Evolutionary conservation across 129 eudicot genomes (phyloP).

Genomic region (Sambucus nigra): DNA sequence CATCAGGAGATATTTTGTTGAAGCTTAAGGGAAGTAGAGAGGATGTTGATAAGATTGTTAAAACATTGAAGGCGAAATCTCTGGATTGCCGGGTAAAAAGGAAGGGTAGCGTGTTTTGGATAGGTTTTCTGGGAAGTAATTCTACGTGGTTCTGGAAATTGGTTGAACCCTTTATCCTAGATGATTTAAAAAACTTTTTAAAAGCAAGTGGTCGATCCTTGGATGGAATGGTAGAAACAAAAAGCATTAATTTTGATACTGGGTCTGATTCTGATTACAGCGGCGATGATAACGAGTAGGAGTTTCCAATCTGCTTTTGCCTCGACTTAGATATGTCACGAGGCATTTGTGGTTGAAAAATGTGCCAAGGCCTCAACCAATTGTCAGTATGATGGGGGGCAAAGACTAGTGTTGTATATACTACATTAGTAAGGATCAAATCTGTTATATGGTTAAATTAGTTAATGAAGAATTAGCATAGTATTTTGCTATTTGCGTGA

Average conservation of each 20-base stretch:
- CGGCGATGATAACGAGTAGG: constrained; percentile 17
- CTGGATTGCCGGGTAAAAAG: constrained; percentile 54
- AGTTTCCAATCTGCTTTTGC: not conserved
- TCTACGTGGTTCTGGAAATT: constrained; percentile 57
- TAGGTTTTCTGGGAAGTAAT: constrained; percentile 73
- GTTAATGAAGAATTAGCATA: not conserved
- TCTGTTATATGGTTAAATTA: not conserved
- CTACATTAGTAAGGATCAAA: not conserved
- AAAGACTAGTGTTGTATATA: not conserved
- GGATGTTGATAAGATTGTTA: constrained; percentile 46
- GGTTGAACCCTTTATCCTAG: constrained; percentile 56
- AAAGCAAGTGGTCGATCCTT: constrained; percentile 26
- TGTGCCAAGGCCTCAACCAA: not conserved
- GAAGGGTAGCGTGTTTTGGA: constrained; percentile 66
- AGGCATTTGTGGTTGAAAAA: not conserved
- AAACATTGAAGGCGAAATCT: constrained; percentile 41
- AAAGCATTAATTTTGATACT: constrained; percentile 19
- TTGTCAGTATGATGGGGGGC: not conserved
- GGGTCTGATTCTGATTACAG: constrained; percentile 23
- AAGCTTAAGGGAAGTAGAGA: constrained; percentile 64
- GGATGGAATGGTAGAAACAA: constrained; percentile 15
- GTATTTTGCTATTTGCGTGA: not conserved
- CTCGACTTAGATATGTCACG: not conserved
- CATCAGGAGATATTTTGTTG: constrained; percentile 77
- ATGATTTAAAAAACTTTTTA: constrained; percentile 40